Evolutionary conservation across 352 stramenopile species (phyloP), one percentile per base, ranked within the genome.

Genomic region (Phytophthora ramorum): DNA sequence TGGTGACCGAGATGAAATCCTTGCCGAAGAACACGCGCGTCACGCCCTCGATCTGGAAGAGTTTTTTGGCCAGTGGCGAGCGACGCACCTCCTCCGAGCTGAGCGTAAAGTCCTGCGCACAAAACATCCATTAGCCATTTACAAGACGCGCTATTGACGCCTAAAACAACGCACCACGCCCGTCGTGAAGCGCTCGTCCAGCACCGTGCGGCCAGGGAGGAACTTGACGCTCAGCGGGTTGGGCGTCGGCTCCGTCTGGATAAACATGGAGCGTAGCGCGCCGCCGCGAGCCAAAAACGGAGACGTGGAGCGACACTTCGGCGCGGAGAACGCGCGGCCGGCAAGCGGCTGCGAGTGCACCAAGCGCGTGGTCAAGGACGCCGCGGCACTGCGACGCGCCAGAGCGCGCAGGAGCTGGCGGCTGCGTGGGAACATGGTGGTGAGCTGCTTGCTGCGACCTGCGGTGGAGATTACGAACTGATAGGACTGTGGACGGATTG

Each of bases 161-260:
- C 14, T 3, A 44, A 20, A 12, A 3, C 8, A 44, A 52, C 61
- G 22, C 51, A 78, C 71, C 58, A 95, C 82, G 44, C 88, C 86
- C n/a, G 88, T 95, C 35, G 86, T 85, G 71, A 95, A 96, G 63
- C 87, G 85, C 4, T 97, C 89, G 51, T 97, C 87, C 47, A 99
- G 82, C 38, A 98, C 90, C 3, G 77, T 67, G 53, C 87, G 81
- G 22, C 92, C 93, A 5, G 98, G 97, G 19, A 99, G 70, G 73
- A 99, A 99, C 81, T 99, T 99, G 69, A 99, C 78, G 63, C 89
- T 98, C 75, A 97, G 90, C 45, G 98, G 97, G 81, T 99, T 99
- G 3, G 98, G 98, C 47, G 98, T 99, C 34, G 91, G 75, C 73
- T 98, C 96, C 37, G 97, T 99, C 85, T 99, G 94, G 75, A 99